Base-by-base conservation (phyloP, 2,329 filamentous ascomycete genomes). In the Colletotrichum scovillei region DNA sequence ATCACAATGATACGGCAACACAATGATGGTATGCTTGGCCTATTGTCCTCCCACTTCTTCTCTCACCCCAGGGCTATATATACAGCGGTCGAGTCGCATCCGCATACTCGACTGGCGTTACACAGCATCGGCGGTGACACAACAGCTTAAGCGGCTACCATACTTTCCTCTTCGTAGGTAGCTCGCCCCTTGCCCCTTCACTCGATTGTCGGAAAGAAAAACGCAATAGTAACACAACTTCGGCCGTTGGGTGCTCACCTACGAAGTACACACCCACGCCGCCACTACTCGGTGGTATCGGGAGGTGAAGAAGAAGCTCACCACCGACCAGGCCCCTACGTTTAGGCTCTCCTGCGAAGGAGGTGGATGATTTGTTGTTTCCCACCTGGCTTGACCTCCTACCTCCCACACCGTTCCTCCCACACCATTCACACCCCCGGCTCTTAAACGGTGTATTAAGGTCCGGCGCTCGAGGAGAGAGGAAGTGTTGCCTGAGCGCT, bases 91-190 rank as follows among this genome's bases (percentile, higher is more conserved):
- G 57, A 22, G 38, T 12, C 46, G 49, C 16, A 52, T 9, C 32
- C n/a, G 42, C 38, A 55, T 30, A 58, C 19, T 64, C 32, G 24
- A 16, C 26, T 35, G 56, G 49, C 42, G 71, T 66, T 71, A 56
- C 71, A 73, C 67, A 42, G 57, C 62, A 58, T 63, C 14, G 49
- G 62, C 46, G 60, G 71, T 70, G 49, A 49, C 60, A 73, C 56
- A 35, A 35, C 67, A 66, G 56, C 22, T 28, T 49, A 62, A 35
- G 55, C 38, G 57, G 58, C 60, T n/a, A 46, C 49, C 62, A 32
- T 63, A 28, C 56, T 38, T 42, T 35, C 32, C 32, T 35, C 38
- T 19, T 42, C 38, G 38, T 42, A 42, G 38, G 14, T 42, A 42
- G 32, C 32, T 35, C 32, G 12, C 32, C 32, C 32, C 32, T 35